Conservation (phyloP, 176 grass and related monocot genomes). For the Musa itinerans region DNA sequence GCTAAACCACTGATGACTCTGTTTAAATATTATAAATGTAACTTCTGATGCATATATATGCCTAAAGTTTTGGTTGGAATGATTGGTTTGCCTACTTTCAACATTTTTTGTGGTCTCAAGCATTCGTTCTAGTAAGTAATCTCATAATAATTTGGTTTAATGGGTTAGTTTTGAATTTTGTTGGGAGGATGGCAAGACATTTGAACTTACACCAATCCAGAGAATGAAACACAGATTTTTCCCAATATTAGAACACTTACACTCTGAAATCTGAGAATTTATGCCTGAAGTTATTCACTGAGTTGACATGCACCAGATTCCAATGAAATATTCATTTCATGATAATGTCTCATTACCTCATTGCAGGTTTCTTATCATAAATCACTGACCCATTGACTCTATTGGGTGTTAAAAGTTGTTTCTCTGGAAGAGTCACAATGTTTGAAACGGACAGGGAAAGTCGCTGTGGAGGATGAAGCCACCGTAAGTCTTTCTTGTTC, state of each 20-base stretch:
- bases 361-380: slow-evolving; percentile 84
- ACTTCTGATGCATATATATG: neutral
- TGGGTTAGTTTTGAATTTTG: neutral
- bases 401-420: neutral
- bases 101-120: neutral
- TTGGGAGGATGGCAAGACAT: too few relatives aligned
- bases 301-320: too few relatives aligned
- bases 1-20: neutral
- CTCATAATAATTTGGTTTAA: neutral
- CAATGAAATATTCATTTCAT: too few relatives aligned
- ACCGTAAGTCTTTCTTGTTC: neutral
- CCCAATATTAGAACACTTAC: too few relatives aligned
- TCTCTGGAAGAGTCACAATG: neutral
- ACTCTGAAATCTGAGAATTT: too few relatives aligned
- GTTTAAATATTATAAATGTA: slow-evolving; percentile 3
- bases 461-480: neutral
- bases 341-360: neutral
- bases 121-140: neutral
- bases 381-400: slow-evolving; percentile 38
- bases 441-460: neutral
- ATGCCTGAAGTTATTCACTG: too few relatives aligned
- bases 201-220: too few relatives aligned
- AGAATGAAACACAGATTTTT: too few relatives aligned
- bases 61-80: neutral
- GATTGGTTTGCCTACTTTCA: neutral